Evolutionary conservation across 805 yeast species (phyloP).

Genomic region (Kodamaea kaohsiungensis): DNA sequence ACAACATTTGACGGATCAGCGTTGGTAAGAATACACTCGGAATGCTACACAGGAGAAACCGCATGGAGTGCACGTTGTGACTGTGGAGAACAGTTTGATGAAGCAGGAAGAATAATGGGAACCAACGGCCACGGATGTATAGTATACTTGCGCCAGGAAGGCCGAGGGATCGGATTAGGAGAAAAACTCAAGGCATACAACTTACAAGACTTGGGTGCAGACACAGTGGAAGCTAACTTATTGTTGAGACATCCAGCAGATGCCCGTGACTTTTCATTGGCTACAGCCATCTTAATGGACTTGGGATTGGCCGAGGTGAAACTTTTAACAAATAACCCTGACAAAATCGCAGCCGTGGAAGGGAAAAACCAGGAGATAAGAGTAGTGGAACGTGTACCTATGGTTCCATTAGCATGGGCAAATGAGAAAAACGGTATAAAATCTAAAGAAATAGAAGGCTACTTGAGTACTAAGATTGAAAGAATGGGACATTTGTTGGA

Average conservation of each 20-base stretch:
- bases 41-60: conserved; percentile 98
- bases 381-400: conserved; percentile 89
- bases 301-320: conserved; percentile 71
- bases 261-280: conserved; percentile 90
- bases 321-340: conserved; percentile 92
- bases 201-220: conserved; percentile 96
- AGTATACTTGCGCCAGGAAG: conserved; percentile 95
- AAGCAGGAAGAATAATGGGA: conserved; percentile 94
- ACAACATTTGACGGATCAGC: conserved; percentile 47
- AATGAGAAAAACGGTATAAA: conserved; percentile 59
- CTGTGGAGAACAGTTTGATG: conserved; percentile 98
- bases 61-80: conserved; percentile 99
- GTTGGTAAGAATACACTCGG: conserved; percentile 89
- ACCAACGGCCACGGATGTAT: conserved; percentile 86
- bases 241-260: conserved; percentile 96
- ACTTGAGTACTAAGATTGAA: conserved; percentile 89
- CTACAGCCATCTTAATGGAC: conserved; percentile 89
- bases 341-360: conserved; percentile 92
- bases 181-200: conserved; percentile 97
- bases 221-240: conserved; percentile 94
- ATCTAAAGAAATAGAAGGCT: conserved; percentile 87
- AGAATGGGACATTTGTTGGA: conserved; percentile 93
- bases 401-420: conserved; percentile 95
- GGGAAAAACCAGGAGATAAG: conserved; percentile 72
- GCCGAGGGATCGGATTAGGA: conserved; percentile 98